Base-by-base conservation (phyloP, 345 rosid genomes). In the Punica granatum region DNA sequence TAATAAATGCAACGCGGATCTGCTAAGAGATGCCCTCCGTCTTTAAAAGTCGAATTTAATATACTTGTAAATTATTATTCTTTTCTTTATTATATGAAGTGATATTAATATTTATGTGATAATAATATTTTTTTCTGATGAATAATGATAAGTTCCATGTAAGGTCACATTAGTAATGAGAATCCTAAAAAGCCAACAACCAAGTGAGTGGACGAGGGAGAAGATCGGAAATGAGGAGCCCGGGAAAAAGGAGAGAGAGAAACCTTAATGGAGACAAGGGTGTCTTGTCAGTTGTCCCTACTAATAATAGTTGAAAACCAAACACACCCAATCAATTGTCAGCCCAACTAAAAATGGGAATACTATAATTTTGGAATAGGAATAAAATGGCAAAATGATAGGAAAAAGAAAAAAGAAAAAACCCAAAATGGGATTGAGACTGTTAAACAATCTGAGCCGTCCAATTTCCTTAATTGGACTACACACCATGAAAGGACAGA, bases 191-290 rank as follows among this genome's bases (percentile, higher is more conserved):
- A 28, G 67, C 77, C 79, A 77, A 70, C 79, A 1, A 76, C 74
- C 69, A 42, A 37, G 28, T 68, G 36, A 69, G 79, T 74, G 79
- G 77, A 64, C 64, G 54, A 59, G 61, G 67, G 54, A 72, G 23
- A 34, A 58, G 7, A 21, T 34, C 30, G 13, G 7, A 51, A 0
- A 28, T 42, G 41, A 21, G 15, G 14, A 37, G 68, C 35, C 2
- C 25, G 46, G 25, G 53, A 16, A 14, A 6, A 18, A 32, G 35
- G 21, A 15, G 73, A 70, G 60, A 70, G 71, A 69, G 76, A 78
- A 74, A 81, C 79, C 82, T 79, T 74, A 83, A 79, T 76, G 80
- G 71, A 48, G 80, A 71, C 78, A 70, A 70, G 56, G 60, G 23
- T 48, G 67, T 73, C 66, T 10, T 37, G 69, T 76, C 77, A 69